Evolutionary conservation across 2,329 filamentous ascomycete species (phyloP).

Genomic region (Scortechinia acanthostroma): DNA sequence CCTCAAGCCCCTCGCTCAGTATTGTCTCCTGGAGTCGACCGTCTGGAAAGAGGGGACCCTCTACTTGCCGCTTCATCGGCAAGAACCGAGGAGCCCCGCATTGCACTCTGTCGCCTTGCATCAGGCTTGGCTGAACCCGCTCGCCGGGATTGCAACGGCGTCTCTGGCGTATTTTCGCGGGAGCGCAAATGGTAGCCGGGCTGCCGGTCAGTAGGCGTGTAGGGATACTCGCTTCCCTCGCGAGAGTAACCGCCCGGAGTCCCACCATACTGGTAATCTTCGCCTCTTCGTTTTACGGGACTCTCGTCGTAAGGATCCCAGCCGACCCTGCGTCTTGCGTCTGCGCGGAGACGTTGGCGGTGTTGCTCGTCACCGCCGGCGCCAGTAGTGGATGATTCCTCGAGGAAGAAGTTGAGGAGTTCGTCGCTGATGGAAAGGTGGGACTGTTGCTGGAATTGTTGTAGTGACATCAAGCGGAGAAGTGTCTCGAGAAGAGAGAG

Average conservation of each 20-base stretch:
- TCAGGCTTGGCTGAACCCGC: neutral
- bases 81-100: too few species aligned
- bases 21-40: neutral
- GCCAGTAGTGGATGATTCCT: constrained; percentile 59
- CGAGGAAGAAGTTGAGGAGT: constrained; percentile 68
- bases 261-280: neutral
- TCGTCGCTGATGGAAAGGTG: constrained; percentile 69
- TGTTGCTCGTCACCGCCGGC: constrained; percentile 54
- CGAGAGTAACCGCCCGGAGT: neutral
- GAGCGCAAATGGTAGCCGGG: neutral
- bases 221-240: neutral
- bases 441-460: constrained; percentile 69
- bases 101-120: neutral
- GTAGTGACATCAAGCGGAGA: constrained; percentile 62
- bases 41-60: neutral
- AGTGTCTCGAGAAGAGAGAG: constrained; percentile 69
- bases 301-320: constrained; percentile 70
- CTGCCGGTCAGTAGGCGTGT: neutral
- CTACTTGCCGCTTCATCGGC: neutral
- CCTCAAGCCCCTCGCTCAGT: too few species aligned
- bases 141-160: neutral
- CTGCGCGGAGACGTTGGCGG: constrained; percentile 47
- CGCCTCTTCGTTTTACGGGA: constrained; percentile 42
- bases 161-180: neutral
- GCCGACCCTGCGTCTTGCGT: constrained; percentile 54